A percentile compares a stretch with the other conserved stretches of the same genome.
Evolutionary conservation across 2,329 filamentous ascomycete genomes (phyloP).

Genomic region (Zarea fungicola): DNA sequence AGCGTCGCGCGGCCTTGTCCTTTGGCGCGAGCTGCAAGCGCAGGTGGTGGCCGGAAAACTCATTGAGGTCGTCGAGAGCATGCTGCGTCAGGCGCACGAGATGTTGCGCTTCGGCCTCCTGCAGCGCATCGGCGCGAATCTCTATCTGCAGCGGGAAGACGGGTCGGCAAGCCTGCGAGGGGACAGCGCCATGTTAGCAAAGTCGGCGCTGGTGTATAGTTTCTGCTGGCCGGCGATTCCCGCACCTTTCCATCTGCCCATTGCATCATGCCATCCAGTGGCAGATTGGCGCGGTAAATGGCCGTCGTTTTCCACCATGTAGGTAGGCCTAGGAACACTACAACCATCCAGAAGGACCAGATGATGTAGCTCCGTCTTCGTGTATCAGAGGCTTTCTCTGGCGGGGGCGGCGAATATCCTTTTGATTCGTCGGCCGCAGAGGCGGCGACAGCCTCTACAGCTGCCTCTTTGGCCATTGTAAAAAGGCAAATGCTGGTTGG

Average conservation of each 20-base stretch:
- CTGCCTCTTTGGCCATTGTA: background rate
- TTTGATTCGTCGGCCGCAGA: constrained; percentile 14
- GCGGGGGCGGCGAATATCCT: constrained; percentile 51
- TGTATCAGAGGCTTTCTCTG: constrained; percentile 66
- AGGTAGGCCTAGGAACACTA: constrained; percentile 76
- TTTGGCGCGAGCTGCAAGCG: constrained; percentile 40
- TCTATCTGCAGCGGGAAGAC: constrained; percentile 83
- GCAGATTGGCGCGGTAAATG: constrained; percentile 81
- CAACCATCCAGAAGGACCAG: constrained; percentile 84
- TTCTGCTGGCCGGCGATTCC: too few relatives aligned
- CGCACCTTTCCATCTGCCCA: constrained; percentile 89
- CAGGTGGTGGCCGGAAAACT: constrained; percentile 79
- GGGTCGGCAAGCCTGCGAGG: constrained; percentile 71
- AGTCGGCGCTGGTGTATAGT: constrained; percentile 17
- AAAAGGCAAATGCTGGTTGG: background rate
- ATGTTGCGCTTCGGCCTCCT: constrained; percentile 62
- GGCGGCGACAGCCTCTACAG: constrained; percentile 1
- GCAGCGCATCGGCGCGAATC: constrained; percentile 63
- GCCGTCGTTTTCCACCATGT: constrained; percentile 96
- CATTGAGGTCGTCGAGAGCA: constrained; percentile 78
- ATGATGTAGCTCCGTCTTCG: constrained; percentile 70
- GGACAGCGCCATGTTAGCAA: background rate
- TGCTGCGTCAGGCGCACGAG: constrained; percentile 79
- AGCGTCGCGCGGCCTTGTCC: constrained; percentile 24
- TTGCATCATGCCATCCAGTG: constrained; percentile 77